Evolutionary conservation across 805 yeast species (phyloP).

Genomic region (Kuraishia borneana): DNA sequence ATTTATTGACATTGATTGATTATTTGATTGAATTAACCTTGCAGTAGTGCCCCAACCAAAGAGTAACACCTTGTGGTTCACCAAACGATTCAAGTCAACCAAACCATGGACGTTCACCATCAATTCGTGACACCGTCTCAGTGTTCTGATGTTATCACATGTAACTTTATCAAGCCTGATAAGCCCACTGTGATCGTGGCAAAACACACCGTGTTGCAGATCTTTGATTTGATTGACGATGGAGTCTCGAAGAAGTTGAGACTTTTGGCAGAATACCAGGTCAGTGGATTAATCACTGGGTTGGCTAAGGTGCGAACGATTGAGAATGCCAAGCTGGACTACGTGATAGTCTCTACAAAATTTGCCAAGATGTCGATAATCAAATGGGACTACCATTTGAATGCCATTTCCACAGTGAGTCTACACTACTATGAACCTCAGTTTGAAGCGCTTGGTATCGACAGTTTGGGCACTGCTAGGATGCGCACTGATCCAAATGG

Average conservation of each 20-base stretch:
- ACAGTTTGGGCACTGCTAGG: conserved; percentile 23
- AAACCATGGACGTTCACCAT: conserved; percentile 74
- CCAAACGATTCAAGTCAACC: too few species aligned
- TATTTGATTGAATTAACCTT: too few species aligned
- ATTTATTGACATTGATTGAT: not conserved
- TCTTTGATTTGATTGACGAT: conserved; percentile 30
- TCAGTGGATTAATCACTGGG: conserved; percentile 61
- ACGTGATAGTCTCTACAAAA: conserved; percentile 54
- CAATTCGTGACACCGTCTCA: conserved; percentile 69
- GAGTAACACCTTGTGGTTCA: too few species aligned
- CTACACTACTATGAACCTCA: conserved; percentile 79
- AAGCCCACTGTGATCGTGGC: conserved; percentile 53
- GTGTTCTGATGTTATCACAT: conserved; percentile 48
- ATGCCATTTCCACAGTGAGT: conserved; percentile 58
- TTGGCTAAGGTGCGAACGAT: conserved; percentile 37
- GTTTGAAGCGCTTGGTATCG: conserved; percentile 34
- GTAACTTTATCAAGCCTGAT: conserved; percentile 25
- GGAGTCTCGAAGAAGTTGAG: conserved; percentile 19
- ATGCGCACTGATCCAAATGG: conserved; percentile 54
- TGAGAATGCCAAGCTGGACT: conserved; percentile 39
- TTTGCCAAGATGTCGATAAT: conserved; percentile 71
- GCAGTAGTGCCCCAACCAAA: too few species aligned
- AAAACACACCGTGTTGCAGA: conserved; percentile 58
- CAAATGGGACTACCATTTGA: conserved; percentile 49
- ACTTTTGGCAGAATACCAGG: conserved; percentile 50